Evolutionary conservation across 768 basidiomycete species (phyloP), one percentile per base, ranked within the genome.

Genomic region (Macrolepiota fuliginosa): DNA sequence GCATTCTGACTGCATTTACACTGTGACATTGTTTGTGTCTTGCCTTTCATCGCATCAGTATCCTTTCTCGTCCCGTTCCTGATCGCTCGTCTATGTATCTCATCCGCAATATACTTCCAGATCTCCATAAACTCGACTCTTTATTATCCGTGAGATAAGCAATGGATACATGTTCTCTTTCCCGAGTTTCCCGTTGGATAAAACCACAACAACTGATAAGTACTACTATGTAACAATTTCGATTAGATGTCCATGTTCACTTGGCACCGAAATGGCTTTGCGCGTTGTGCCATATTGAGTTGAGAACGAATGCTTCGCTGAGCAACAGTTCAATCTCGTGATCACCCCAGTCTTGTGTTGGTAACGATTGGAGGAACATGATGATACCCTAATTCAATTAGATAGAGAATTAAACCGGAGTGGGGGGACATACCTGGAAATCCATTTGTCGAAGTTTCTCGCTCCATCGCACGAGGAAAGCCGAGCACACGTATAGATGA

Each of bases 401-500:
- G 62, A 59, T 11, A 17, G 52, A 35, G 4, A 13, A 7, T 54
- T 2, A 55, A 17, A 51, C 57, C 40, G 4, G 6, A n/a, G 45
- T 7, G 29, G 25, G 15, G 29, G 17, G 22, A 72, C 81, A 69
- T 65, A 92, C 96, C 86, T 99, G 97, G 70, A 99, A 99, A 73
- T 99, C 97, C 96, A 98, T 98, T 71, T 91, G 86, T 35, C 90
- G 88, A 63, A 99, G 79, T 70, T 92, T 90, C 54, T 94, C 89
- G 69, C 94, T 96, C 93, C 95, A 99, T 64, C 89, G 88, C 17
- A 97, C 94, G 15, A 99, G 84, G 73, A 99, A 96, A 0, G 96
- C 96, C 3, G 94, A 96, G 70, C 97, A 99, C 27, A 99, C 97
- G 70, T 98, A 99, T 17, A 98, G 79, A 72, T 99, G 97, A 71